Percentiles rank a stretch among this genome's conserved stretches.
Conservation (phyloP, 345 rosid species). For the Aquilaria yunnanensis region DNA sequence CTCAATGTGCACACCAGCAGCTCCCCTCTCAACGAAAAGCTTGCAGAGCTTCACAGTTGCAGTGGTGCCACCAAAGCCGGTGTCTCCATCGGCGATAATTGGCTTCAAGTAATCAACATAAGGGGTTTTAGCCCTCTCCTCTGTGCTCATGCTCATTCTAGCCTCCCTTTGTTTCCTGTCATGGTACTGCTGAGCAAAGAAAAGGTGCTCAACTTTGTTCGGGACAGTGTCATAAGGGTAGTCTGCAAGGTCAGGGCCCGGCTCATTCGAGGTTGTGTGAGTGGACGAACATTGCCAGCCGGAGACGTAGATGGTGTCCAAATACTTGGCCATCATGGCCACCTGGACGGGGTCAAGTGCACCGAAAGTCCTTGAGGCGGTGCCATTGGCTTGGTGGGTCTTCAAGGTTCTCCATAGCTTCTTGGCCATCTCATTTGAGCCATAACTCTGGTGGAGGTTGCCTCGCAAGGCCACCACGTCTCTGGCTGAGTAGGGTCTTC, state of each 20-base stretch:
- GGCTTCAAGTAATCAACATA: conserved; percentile 90
- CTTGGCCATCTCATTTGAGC: conserved; percentile 84
- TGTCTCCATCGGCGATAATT: conserved; percentile 96
- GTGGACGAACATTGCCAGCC: conserved; percentile 99
- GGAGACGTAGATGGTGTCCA: conserved; percentile 84
- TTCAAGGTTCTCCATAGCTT: conserved; percentile 91
- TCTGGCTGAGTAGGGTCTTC: conserved; percentile 72
- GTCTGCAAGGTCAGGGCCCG: conserved; percentile 97
- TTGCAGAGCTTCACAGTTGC: conserved; percentile 96
- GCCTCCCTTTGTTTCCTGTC: conserved; percentile 94
- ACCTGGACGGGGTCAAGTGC: conserved; percentile 96
- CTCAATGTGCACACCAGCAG: conserved; percentile 93
- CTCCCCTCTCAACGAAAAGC: conserved; percentile 91
- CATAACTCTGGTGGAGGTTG: conserved; percentile 68
- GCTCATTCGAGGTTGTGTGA: conserved; percentile 83
- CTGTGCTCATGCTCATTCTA: conserved; percentile 81
- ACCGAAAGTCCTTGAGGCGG: conserved; percentile 90
- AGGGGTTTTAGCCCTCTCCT: conserved; percentile 76
- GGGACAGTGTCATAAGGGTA: conserved; percentile 97
- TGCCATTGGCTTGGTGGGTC: conserved; percentile 81
- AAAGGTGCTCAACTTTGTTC: conserved; percentile 90
- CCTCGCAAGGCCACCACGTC: conserved; percentile 90
- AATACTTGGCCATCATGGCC: conserved; percentile 93
- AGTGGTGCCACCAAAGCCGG: conserved; percentile 90
- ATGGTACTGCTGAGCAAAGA: conserved; percentile 90